Evolutionary conservation across 2,329 filamentous ascomycete genomes (phyloP).

Genomic region (Pseudocercospora pini-densiflorae): DNA sequence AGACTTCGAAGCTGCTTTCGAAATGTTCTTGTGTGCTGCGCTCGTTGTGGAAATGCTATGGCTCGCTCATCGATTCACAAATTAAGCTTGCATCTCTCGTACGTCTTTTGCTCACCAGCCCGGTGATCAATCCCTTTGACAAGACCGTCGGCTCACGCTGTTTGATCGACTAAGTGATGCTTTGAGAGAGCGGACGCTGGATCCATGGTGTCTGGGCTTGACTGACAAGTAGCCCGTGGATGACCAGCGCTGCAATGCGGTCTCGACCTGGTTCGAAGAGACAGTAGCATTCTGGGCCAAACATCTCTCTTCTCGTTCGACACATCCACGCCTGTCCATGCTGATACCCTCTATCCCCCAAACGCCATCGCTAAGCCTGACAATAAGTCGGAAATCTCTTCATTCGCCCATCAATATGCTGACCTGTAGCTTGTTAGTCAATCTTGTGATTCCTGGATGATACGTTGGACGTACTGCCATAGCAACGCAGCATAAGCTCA

Average conservation of each 20-base stretch:
- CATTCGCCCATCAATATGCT: constrained; percentile 34
- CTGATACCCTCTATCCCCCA: background rate
- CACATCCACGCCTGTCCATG: background rate
- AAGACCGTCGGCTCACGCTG: background rate
- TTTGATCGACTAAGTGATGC: background rate
- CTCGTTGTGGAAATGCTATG: background rate
- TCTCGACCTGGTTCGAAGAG: background rate
- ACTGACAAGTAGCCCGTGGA: background rate
- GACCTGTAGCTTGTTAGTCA: constrained; percentile 24
- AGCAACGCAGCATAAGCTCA: constrained; percentile 87
- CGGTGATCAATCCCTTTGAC: background rate
- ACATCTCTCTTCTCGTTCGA: background rate
- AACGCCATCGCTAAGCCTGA: constrained; percentile 32
- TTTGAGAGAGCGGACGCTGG: background rate
- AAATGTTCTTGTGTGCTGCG: background rate
- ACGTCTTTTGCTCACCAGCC: background rate
- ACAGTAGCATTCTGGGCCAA: background rate
- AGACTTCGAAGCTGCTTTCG: background rate
- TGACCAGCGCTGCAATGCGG: background rate
- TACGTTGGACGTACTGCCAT: constrained; percentile 76
- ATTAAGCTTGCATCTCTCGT: background rate
- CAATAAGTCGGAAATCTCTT: constrained; percentile 1
- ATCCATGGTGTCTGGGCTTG: background rate
- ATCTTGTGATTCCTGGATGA: background rate
- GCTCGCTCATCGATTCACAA: background rate